Conservation (phyloP, 768 basidiomycete genomes). For the Leccinum ochraceum region DNA sequence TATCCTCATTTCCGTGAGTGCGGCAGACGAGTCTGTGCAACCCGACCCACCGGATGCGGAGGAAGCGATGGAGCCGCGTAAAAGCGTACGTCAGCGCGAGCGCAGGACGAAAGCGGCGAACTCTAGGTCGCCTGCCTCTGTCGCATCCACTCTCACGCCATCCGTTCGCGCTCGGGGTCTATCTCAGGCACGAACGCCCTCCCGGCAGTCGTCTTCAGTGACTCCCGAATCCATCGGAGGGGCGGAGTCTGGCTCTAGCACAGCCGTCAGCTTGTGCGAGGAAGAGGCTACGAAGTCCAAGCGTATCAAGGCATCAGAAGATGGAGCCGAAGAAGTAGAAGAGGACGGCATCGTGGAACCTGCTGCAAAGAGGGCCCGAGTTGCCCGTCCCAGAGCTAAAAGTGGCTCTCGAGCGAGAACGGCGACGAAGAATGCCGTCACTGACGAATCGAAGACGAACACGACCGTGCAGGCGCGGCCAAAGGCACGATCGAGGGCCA, state of each 20-base stretch:
- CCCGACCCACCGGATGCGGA: constrained; percentile 20
- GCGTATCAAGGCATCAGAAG: constrained; percentile 13
- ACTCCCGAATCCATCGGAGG: constrained; percentile 30
- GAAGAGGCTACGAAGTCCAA: constrained; percentile 29
- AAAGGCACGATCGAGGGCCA: constrained; percentile 33
- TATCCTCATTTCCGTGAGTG: constrained; percentile 3
- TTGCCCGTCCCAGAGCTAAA: constrained; percentile 25
- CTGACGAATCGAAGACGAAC: constrained; percentile 20
- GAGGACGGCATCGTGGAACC: constrained; percentile 16
- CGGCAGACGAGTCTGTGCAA: constrained; percentile 12
- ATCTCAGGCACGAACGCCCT: constrained; percentile 23
- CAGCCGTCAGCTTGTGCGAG: constrained; percentile 34
- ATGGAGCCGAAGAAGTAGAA: constrained; percentile 14
- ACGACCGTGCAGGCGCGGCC: constrained; percentile 29
- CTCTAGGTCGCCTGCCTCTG: constrained; percentile 27
- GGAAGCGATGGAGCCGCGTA: constrained; percentile 26
- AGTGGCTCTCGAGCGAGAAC: constrained; percentile 21
- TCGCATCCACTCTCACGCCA: constrained; percentile 33
- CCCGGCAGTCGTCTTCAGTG: constrained; percentile 25
- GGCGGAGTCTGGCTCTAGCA: constrained; percentile 33
- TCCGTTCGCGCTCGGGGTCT: constrained; percentile 22
- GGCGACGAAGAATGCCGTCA: constrained; percentile 13
- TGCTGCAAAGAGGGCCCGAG: constrained; percentile 22
- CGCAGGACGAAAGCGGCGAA: constrained; percentile 24
- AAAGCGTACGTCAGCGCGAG: constrained; percentile 33